Conservation (phyloP, 164 flowering plant species). For the Euptelea pleiosperma region DNA sequence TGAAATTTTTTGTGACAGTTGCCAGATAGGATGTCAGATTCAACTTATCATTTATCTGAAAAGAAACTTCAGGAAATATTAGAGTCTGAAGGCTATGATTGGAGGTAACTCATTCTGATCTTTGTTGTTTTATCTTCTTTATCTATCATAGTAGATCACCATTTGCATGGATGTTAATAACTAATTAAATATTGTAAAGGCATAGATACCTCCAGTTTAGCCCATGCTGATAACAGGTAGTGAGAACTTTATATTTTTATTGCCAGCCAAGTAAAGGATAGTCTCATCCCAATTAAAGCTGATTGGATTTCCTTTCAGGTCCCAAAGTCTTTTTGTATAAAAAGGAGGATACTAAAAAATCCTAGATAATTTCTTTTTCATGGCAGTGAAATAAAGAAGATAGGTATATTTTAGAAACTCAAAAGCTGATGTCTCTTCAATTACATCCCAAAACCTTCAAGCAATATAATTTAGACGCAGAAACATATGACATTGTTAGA, state of each 20-base stretch:
- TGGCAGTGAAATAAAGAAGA: too few species aligned
- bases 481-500: too few species aligned
- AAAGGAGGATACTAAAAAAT: too few species aligned
- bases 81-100: slow-evolving; percentile 23
- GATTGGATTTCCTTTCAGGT: background rate
- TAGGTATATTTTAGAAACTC: too few species aligned
- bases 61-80: slow-evolving; percentile 38
- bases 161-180: too few species aligned
- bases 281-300: background rate
- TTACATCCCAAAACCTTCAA: too few species aligned
- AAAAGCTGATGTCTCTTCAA: too few species aligned
- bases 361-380: too few species aligned
- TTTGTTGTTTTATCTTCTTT: too few species aligned
- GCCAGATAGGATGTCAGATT: slow-evolving; percentile 43
- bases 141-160: too few species aligned
- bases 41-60: slow-evolving; percentile 49
- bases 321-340: background rate
- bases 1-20: slow-evolving; percentile 33
- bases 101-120: slow-evolving; percentile 38
- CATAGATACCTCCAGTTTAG: background rate
- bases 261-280: background rate
- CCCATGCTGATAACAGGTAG: background rate
- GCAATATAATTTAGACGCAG: too few species aligned
- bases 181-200: too few species aligned
- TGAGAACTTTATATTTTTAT: background rate